Conservation (phyloP, 2,329 filamentous ascomycete genomes). For the Ceratocystis lukuohia region DNA sequence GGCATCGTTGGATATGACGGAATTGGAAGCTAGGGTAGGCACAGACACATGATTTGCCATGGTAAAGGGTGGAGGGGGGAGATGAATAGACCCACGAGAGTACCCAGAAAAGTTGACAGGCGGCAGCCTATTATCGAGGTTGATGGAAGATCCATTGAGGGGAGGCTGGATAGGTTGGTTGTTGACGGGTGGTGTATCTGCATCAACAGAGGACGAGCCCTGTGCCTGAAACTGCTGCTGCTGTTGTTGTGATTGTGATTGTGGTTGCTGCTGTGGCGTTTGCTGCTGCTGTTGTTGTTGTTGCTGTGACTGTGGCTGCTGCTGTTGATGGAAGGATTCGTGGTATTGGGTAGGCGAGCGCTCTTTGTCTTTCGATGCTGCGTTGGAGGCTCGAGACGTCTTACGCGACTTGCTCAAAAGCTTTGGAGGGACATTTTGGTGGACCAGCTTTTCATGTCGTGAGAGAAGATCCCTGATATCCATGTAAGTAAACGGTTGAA, state of each 20-base stretch:
- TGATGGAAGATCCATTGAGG: conserved; percentile 11
- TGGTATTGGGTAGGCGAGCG: conserved; percentile 9
- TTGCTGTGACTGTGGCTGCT: conserved; percentile 3
- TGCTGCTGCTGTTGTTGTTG: neutral
- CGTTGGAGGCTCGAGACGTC: conserved; percentile 31
- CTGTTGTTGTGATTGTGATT: neutral
- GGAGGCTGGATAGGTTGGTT: conserved; percentile 2
- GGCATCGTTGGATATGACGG: conserved; percentile 7
- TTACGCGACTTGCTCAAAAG: conserved; percentile 30
- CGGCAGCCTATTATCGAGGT: conserved; percentile 1
- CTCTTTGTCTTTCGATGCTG: neutral
- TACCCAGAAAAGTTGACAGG: conserved; percentile 2
- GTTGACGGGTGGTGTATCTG: neutral
- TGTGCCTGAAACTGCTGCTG: conserved; percentile 7
- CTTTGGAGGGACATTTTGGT: conserved; percentile 33
- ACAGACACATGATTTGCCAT: conserved; percentile 10
- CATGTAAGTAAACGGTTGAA: conserved; percentile 36
- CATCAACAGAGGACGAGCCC: neutral
- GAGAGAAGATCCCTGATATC: conserved; percentile 51
- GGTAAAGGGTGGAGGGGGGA: conserved; percentile 9
- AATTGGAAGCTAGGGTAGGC: conserved; percentile 8
- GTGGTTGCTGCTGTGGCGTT: neutral
- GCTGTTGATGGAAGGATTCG: neutral
- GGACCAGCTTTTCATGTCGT: conserved; percentile 51
- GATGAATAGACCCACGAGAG: neutral